Percentiles rank a stretch among this genome's conserved stretches.
Conservation (phyloP, 1,284 basidiomycete genomes). For the Cryptococcus sp. region DNA sequence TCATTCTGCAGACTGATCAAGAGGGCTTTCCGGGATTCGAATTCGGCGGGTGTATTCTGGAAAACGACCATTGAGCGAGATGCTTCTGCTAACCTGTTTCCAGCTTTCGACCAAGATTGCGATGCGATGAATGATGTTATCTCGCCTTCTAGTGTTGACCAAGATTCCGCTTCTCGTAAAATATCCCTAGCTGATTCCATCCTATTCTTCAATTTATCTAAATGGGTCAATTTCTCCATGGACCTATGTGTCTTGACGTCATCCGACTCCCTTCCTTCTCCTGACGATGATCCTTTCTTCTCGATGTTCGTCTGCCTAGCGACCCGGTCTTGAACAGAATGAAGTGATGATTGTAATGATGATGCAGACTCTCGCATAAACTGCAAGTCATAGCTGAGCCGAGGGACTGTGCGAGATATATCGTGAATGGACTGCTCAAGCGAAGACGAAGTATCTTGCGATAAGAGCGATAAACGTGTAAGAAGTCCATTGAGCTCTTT, state of each 20-base stretch:
- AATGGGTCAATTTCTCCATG: slow-evolving; percentile 66
- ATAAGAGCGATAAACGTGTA: slow-evolving; percentile 70
- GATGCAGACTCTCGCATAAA: slow-evolving; percentile 88
- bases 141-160: slow-evolving; percentile 88
- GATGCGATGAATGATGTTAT: slow-evolving; percentile 72
- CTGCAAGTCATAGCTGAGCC: slow-evolving; percentile 86
- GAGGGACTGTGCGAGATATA: slow-evolving; percentile 78
- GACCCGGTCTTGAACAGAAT: slow-evolving; percentile 55
- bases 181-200: slow-evolving; percentile 85
- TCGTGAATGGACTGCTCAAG: slow-evolving; percentile 85
- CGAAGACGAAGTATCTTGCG: slow-evolving; percentile 75
- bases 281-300: background rate
- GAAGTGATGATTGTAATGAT: slow-evolving; percentile 62
- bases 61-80: slow-evolving; percentile 81
- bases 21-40: slow-evolving; percentile 72
- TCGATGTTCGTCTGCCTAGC: slow-evolving; percentile 30
- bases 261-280: slow-evolving; percentile 13
- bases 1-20: slow-evolving; percentile 89
- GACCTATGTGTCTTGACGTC: slow-evolving; percentile 27
- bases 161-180: slow-evolving; percentile 83
- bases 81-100: slow-evolving; percentile 80
- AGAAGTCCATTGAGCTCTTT: slow-evolving; percentile 67
- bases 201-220: slow-evolving; percentile 74
- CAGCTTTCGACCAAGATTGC: slow-evolving; percentile 68
- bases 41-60: slow-evolving; percentile 75